Percentiles rank a stretch among this genome's conserved stretches.
Evolutionary conservation across 192 early-diverging fungal species (phyloP).

Genomic region (Entomortierella beljakovae): DNA sequence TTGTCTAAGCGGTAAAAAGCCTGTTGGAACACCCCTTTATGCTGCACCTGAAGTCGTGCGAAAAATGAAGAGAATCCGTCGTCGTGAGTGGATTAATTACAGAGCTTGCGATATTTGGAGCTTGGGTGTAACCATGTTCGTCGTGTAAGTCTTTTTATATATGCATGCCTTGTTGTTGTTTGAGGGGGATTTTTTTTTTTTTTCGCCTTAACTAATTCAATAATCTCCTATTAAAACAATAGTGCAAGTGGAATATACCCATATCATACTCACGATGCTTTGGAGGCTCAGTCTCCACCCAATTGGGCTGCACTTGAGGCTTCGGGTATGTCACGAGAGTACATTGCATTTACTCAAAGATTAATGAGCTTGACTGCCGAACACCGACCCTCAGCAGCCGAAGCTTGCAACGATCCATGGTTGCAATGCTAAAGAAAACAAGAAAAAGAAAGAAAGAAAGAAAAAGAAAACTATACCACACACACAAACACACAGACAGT

Average conservation of each 20-base stretch:
- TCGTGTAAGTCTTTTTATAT: constrained; percentile 38
- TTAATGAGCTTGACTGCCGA: constrained; percentile 53
- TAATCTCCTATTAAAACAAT: neutral
- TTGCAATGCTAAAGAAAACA: constrained; percentile 27
- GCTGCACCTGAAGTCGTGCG: constrained; percentile 49
- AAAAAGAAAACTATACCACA: constrained; percentile 6
- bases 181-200: neutral
- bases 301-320: constrained; percentile 48
- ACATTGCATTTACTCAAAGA: constrained; percentile 44
- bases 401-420: constrained; percentile 48
- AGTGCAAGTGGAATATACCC: constrained; percentile 54
- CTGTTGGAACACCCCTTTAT: constrained; percentile 45
- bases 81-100: constrained; percentile 52
- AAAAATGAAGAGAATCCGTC: constrained; percentile 50
- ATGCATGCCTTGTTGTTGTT: neutral
- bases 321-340: constrained; percentile 51
- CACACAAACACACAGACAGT: too few relatives aligned
- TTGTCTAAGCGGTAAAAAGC: constrained; percentile 38
- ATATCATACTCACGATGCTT: constrained; percentile 48
- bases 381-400: constrained; percentile 38
- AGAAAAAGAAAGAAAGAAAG: neutral
- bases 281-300: constrained; percentile 49
- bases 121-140: constrained; percentile 55
- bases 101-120: constrained; percentile 55
- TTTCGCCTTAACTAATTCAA: too few relatives aligned